phyloP scores from a whole-genome alignment of 176 grass and related monocot species.

The Eleusine coracana region DNA sequence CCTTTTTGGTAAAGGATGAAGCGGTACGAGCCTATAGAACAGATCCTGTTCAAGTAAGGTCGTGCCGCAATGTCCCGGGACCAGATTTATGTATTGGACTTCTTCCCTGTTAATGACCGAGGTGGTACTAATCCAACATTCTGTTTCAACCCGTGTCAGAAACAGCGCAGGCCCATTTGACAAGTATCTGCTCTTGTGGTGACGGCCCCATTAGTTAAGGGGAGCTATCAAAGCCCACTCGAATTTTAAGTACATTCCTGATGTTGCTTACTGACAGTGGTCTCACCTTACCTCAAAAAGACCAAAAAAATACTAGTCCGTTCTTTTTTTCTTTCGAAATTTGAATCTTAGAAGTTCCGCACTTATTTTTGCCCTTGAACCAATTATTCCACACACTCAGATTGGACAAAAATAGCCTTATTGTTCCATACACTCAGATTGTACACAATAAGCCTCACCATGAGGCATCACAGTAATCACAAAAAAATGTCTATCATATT shows the following conservation, averaged over 20 bases:
- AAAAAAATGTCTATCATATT: too few species aligned
- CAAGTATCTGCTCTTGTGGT: background rate
- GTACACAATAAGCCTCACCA: background rate
- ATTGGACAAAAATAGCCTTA: too few species aligned
- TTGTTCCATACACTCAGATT: background rate
- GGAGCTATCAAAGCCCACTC: too few species aligned
- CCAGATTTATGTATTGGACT: background rate
- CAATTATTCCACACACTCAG: background rate
- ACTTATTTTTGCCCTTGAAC: background rate
- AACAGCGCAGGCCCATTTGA: background rate
- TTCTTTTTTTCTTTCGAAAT: background rate
- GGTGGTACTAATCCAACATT: background rate
- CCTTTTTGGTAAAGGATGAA: background rate
- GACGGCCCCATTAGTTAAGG: too few species aligned
- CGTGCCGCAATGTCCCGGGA: background rate
- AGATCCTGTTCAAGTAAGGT: slow-evolving; percentile 41
- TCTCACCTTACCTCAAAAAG: too few species aligned
- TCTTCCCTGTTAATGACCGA: accelerated
- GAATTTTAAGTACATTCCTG: too few species aligned
- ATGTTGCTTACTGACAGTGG: too few species aligned
- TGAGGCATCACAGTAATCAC: background rate
- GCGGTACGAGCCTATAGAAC: slow-evolving; percentile 15
- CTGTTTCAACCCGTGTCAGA: background rate
- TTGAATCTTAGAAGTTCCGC: too few species aligned
- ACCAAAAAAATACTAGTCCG: too few species aligned